Base-by-base conservation (phyloP, 1,139 yeast species). In the Ashbya aceris region DNA sequence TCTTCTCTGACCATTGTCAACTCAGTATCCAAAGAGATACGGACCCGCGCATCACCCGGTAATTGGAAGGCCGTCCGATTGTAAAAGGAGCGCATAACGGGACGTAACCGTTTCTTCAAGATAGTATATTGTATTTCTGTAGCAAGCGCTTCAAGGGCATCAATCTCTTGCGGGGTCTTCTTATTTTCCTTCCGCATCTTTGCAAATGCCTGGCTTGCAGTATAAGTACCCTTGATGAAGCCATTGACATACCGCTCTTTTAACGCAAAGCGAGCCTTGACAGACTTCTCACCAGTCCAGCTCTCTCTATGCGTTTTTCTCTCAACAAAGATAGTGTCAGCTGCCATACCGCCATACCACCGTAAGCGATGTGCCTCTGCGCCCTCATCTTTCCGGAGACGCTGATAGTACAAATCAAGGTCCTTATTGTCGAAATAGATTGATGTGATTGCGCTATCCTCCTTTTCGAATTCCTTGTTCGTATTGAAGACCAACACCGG, bases 231-330 rank as follows among this genome's bases (percentile, higher is more conserved):
- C 40, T 68, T 68, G 67, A 89, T 65, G 62, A 85, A 91, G 40
- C 78, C 77, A 61, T 91, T 91, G 42, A 89, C 91, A 57, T 86
- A 77, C 63, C 83, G 85, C 62, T 91, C 98, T 64, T 89, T 91
- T 55, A 91, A 69, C 9, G 89, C 79, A 66, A 91, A 91, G 62
- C 98, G 77, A 3, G 97, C 97, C 68, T 91, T 91, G 51, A 91
- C 98, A 8, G 96, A 85, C 67, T 89, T 89, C 65, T 91, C 98
- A 56, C 98, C 98, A 2, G 98, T 91, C 98, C 98, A 91, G 67
- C 91, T 98, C 65, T 91, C 98, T 65, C 98, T 77, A 61, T 91
- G 98, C 10, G 98, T 91, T 65, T 91, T 91, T 65, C 98, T 79
- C 67, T 91, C 98, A 30, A 91, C 95, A 53, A 91, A 91, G 45